A percentile compares a stretch with the other conserved stretches of the same genome.
These are phyloP conservation scores for Nyssa sinensis DNA, from an alignment of 148 eudicot species.

Conservation along the genomic window DNA sequence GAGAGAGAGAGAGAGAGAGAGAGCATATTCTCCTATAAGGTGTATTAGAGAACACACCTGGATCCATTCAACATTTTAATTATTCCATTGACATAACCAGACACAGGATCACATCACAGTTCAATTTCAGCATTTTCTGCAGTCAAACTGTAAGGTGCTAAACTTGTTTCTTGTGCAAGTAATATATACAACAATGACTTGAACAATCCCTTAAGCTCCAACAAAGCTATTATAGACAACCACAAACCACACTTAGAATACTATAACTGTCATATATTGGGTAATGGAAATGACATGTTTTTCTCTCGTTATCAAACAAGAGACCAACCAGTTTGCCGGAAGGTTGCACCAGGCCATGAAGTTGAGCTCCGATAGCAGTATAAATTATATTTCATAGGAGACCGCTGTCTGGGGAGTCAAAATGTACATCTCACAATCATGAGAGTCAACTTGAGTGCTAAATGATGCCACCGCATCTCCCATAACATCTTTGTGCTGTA, in stretches of 20 bases:
- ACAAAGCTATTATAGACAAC: background rate
- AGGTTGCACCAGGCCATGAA: background rate
- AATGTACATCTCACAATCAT: conserved; percentile 72
- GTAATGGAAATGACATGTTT: background rate
- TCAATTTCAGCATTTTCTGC: no score
- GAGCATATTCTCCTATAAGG: no score
- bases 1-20: no score
- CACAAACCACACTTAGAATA: background rate
- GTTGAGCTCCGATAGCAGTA: background rate
- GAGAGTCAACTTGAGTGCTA: conserved; percentile 56
- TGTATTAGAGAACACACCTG: no score
- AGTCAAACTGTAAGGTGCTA: no score
- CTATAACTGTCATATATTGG: no score
- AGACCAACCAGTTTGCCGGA: background rate
- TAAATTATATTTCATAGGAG: conserved; percentile 21
- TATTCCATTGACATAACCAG: no score
- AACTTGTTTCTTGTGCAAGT: background rate
- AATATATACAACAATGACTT: background rate
- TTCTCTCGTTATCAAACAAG: background rate
- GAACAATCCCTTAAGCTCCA: background rate
- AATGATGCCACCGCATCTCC: conserved; percentile 56
- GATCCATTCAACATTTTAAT: no score
- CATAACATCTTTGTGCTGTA: conserved; percentile 61
- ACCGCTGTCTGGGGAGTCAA: conserved; percentile 53
- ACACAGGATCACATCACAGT: no score